These are phyloP conservation scores for Botrytis hyacinthi DNA, from an alignment of 2,329 filamentous ascomycete species.

Conservation along the genomic window DNA sequence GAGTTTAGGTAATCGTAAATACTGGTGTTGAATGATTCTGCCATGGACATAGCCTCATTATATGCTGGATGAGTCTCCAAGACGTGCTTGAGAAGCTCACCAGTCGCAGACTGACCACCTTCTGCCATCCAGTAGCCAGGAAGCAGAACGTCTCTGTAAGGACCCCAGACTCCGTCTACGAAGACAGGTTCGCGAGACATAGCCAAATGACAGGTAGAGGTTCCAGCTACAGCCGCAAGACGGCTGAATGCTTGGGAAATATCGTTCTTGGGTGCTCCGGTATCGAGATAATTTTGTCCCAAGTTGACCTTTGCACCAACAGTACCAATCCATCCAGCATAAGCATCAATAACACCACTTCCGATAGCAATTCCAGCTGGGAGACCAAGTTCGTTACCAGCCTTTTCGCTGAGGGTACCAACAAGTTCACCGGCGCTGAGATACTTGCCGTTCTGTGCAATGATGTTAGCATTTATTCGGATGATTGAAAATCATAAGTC, in stretches of 20 bases:
- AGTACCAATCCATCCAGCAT: constrained; percentile 97
- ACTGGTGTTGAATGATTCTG: constrained; percentile 78
- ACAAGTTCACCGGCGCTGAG: constrained; percentile 89
- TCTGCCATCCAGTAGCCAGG: constrained; percentile 96
- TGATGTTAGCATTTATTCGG: constrained; percentile 21
- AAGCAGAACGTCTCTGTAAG: constrained; percentile 90
- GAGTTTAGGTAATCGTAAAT: constrained; percentile 95
- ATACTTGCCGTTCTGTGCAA: constrained; percentile 78
- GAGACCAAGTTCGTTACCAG: constrained; percentile 79
- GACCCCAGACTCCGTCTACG: constrained; percentile 93
- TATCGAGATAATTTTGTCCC: constrained; percentile 63
- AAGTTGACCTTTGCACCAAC: constrained; percentile 94
- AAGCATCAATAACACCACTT: constrained; percentile 96
- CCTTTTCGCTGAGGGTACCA: constrained; percentile 78
- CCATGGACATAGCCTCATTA: constrained; percentile 72
- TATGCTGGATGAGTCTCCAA: constrained; percentile 93
- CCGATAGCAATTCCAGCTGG: constrained; percentile 86
- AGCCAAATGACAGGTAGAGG: constrained; percentile 94
- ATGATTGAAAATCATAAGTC: constrained; percentile 27
- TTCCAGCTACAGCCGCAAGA: constrained; percentile 90
- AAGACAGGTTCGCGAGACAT: constrained; percentile 94
- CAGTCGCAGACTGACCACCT: constrained; percentile 93
- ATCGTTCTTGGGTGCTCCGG: constrained; percentile 71
- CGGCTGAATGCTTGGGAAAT: constrained; percentile 90
- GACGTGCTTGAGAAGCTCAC: constrained; percentile 89